A percentile compares a stretch with the other conserved stretches of the same genome.
Evolutionary conservation across 2,329 filamentous ascomycete species (phyloP).

Genomic region (Trichophyton rubrum): DNA sequence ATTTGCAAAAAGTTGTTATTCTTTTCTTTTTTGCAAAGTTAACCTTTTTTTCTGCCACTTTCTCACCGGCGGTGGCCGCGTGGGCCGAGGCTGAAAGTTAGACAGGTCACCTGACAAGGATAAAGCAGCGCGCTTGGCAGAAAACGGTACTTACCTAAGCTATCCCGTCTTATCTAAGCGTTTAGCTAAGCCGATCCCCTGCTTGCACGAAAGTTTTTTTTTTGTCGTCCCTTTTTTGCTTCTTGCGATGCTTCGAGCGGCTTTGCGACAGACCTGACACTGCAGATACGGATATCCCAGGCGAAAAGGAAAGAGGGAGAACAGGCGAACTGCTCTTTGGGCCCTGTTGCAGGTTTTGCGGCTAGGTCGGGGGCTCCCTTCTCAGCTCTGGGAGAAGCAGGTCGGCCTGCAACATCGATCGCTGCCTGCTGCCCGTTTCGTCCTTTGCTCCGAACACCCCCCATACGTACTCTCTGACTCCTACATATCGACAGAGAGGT

Average conservation of each 20-base stretch:
- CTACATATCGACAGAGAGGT: neutral
- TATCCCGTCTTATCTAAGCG: neutral
- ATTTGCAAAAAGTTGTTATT: neutral
- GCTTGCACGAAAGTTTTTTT: neutral
- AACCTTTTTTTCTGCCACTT: neutral
- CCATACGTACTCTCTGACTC: neutral
- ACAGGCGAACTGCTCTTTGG: neutral
- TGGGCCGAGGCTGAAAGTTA: constrained; percentile 1
- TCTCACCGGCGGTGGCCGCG: constrained; percentile 3
- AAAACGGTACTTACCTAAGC: neutral
- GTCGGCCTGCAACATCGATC: neutral
- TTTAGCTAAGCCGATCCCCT: neutral
- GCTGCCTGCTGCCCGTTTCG: neutral
- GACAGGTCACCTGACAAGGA: neutral
- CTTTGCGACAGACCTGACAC: neutral
- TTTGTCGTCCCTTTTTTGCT: neutral
- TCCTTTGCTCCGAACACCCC: neutral
- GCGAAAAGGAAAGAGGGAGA: neutral
- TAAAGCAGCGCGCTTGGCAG: neutral
- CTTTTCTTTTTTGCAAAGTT: neutral
- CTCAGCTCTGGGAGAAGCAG: neutral
- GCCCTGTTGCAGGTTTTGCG: neutral
- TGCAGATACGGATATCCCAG: constrained; percentile 2
- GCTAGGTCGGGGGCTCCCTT: neutral
- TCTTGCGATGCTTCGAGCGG: neutral